Conservation (phyloP, 371 early-diverging fungal genomes). For the Circinella minor region DNA sequence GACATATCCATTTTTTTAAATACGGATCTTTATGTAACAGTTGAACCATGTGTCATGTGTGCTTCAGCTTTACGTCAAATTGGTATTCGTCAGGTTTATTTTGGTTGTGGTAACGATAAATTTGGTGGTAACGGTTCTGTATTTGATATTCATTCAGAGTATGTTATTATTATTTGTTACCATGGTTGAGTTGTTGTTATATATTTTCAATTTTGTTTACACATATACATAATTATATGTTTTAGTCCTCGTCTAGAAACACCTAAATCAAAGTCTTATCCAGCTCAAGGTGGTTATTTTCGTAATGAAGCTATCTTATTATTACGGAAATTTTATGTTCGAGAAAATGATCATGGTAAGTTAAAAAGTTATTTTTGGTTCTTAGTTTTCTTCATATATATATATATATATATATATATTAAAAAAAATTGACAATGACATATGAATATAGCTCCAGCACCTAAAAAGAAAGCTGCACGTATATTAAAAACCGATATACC, state of each 20-base stretch:
- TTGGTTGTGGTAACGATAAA: slow-evolving; percentile 91
- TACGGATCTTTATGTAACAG: slow-evolving; percentile 92
- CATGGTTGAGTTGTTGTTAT: not conserved
- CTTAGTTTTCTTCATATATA: no score
- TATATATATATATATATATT: no score
- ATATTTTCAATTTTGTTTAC: not conserved
- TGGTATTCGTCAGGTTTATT: slow-evolving; percentile 83
- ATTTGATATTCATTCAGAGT: slow-evolving; percentile 73
- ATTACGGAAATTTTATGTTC: slow-evolving; percentile 88
- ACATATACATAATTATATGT: not conserved
- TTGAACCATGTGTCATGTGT: slow-evolving; percentile 99
- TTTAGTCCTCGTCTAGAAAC: slow-evolving; percentile 32
- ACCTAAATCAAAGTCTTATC: slow-evolving; percentile 49
- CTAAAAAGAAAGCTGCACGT: slow-evolving; percentile 84
- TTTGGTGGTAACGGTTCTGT: slow-evolving; percentile 97
- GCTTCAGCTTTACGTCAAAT: slow-evolving; percentile 87
- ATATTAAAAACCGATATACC: slow-evolving; percentile 68
- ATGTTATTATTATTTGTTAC: slow-evolving; percentile 24
- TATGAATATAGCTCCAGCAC: slow-evolving; percentile 72
- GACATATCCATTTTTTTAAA: slow-evolving; percentile 50
- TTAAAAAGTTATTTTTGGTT: not conserved
- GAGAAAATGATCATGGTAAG: slow-evolving; percentile 87
- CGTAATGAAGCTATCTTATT: slow-evolving; percentile 86
- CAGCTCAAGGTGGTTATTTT: slow-evolving; percentile 72
- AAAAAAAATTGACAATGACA: not conserved